Percentiles rank a stretch among this genome's conserved stretches.
Conservation (phyloP, 2,329 filamentous ascomycete species). For the Ophiocordyceps unilateralis region DNA sequence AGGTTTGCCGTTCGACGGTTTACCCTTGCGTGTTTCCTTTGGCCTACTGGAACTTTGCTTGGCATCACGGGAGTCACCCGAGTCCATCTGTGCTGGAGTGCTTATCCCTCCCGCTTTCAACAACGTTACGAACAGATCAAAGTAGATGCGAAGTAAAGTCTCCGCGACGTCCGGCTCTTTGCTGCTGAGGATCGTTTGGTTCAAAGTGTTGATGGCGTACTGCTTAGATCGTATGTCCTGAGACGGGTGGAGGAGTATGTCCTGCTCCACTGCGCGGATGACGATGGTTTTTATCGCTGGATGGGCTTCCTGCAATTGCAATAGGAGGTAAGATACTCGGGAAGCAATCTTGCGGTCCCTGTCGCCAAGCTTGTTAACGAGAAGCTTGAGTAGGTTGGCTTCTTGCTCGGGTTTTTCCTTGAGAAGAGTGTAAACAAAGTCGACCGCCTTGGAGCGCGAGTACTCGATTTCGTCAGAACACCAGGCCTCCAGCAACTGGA, state of each 20-base stretch:
- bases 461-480: slow-evolving; percentile 92
- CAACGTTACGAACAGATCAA: slow-evolving; percentile 68
- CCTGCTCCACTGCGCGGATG: slow-evolving; percentile 68
- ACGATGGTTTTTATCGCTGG: slow-evolving; percentile 88
- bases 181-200: slow-evolving; percentile 81
- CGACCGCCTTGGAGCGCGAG: slow-evolving; percentile 71
- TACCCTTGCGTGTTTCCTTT: slow-evolving; percentile 9
- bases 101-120: slow-evolving; percentile 42
- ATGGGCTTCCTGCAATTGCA: slow-evolving; percentile 77
- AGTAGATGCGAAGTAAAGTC: slow-evolving; percentile 77
- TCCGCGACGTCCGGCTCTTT: slow-evolving; percentile 71
- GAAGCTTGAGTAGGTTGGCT: slow-evolving; percentile 71
- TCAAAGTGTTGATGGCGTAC: slow-evolving; percentile 89
- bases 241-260: slow-evolving; percentile 71
- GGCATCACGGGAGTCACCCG: slow-evolving; percentile 17
- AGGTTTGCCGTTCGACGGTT: slow-evolving; percentile 5
- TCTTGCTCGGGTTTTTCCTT: slow-evolving; percentile 97
- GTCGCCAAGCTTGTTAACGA: slow-evolving; percentile 95
- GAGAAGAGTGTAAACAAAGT: slow-evolving; percentile 78
- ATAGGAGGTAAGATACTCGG: slow-evolving; percentile 76
- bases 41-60: slow-evolving; percentile 4
- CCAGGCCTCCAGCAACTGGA: slow-evolving; percentile 84
- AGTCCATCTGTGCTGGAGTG: slow-evolving; percentile 26
- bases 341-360: slow-evolving; percentile 92
- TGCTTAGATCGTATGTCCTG: slow-evolving; percentile 84